Conservation (phyloP, 768 basidiomycete species). For the Rhodotorula graminis region DNA sequence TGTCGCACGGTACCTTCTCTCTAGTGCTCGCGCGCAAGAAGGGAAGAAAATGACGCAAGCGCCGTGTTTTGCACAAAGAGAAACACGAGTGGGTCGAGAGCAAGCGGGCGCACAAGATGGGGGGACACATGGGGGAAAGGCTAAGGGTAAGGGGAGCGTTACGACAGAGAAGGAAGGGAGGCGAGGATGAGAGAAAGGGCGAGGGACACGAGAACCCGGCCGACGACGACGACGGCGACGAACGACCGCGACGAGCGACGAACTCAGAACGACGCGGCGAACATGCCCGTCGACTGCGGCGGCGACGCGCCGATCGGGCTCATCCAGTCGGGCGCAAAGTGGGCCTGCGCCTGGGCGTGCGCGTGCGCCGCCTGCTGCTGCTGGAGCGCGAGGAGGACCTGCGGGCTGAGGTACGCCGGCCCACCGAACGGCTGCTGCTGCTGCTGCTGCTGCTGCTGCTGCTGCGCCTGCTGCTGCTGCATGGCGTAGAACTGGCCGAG, state of each 20-base stretch:
- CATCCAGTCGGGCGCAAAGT: slow-evolving; percentile 4
- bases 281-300: slow-evolving; percentile 1
- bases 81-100: too few relatives aligned
- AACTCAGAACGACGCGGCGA: neutral
- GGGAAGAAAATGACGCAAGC: too few relatives aligned
- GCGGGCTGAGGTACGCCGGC: slow-evolving; percentile 18
- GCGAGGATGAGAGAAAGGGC: too few relatives aligned
- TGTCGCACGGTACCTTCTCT: too few relatives aligned
- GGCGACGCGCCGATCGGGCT: neutral
- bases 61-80: too few relatives aligned
- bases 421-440: neutral
- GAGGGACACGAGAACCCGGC: neutral
- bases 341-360: neutral
- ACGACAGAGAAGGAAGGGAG: neutral
- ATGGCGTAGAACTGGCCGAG: neutral
- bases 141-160: too few relatives aligned
- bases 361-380: slow-evolving; percentile 20
- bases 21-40: too few relatives aligned
- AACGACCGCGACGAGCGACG: too few relatives aligned
- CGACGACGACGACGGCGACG: neutral
- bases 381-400: slow-evolving; percentile 12
- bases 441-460: neutral
- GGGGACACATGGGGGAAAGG: too few relatives aligned
- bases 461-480: neutral
- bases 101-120: neutral